Evolutionary conservation across 2,329 filamentous ascomycete species (phyloP).

Genomic region (Dactylella cylindrospora): DNA sequence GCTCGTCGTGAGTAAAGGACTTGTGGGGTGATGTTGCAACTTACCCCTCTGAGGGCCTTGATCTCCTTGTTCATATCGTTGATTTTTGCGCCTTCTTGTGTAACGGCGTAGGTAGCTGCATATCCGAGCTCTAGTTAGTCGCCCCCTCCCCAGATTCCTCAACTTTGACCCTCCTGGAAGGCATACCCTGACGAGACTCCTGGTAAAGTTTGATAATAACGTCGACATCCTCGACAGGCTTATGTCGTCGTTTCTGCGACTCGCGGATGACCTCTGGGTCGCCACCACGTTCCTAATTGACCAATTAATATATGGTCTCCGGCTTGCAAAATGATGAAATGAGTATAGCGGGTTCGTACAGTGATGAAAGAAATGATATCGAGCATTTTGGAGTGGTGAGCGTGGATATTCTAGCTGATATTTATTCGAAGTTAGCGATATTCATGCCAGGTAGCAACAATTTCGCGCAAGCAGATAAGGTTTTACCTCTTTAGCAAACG

Average conservation of each 20-base stretch:
- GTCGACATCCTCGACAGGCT: constrained; percentile 80
- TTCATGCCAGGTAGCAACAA: too few species aligned
- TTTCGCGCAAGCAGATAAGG: constrained; percentile 15
- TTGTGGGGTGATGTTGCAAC: not conserved
- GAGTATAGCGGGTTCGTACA: not conserved
- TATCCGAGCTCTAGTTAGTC: constrained; percentile 16
- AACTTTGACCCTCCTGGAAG: too few species aligned
- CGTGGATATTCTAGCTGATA: constrained; percentile 4
- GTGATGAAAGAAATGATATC: constrained; percentile 75
- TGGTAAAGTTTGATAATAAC: constrained; percentile 85
- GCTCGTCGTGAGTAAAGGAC: not conserved
- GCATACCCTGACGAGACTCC: constrained; percentile 56
- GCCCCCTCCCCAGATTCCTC: too few species aligned
- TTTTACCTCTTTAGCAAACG: too few species aligned
- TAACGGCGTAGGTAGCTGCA: constrained; percentile 71
- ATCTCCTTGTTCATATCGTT: constrained; percentile 81
- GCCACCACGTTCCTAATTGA: constrained; percentile 73
- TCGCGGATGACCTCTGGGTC: constrained; percentile 89
- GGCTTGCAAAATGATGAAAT: constrained; percentile 59
- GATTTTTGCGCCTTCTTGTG: constrained; percentile 78
- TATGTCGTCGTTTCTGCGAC: constrained; percentile 80
- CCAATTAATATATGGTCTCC: not conserved
- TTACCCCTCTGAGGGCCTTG: constrained; percentile 26
- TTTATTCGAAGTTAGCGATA: not conserved
- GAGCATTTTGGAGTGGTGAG: constrained; percentile 60